These are phyloP conservation scores for Neurospora terricola DNA, from an alignment of 495 filamentous ascomycete genomes.

Conservation along the genomic window DNA sequence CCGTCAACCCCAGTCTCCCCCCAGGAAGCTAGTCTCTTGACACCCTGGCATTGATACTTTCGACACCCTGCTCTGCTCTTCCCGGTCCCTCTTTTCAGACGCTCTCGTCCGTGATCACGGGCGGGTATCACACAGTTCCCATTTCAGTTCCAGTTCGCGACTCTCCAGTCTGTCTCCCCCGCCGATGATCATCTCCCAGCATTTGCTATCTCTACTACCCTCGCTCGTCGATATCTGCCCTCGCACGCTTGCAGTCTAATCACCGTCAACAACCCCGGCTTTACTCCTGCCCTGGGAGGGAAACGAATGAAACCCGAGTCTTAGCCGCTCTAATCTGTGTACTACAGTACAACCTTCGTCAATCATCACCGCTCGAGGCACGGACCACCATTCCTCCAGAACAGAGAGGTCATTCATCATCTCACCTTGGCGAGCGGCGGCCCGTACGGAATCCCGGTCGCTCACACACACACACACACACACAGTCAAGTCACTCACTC, in stretches of 20 bases:
- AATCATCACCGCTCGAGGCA: slow-evolving; percentile 19
- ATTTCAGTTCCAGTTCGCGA: background rate
- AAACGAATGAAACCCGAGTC: slow-evolving; percentile 36
- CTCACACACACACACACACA: background rate
- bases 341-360: slow-evolving; percentile 15
- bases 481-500: background rate
- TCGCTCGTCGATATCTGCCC: background rate
- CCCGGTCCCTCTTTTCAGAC: background rate
- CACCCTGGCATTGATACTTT: background rate
- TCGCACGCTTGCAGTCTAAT: background rate
- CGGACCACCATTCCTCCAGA: slow-evolving; percentile 14
- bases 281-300: background rate
- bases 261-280: background rate
- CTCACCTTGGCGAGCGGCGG: background rate
- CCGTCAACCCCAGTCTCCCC: slow-evolving; percentile 4
- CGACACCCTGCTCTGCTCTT: background rate
- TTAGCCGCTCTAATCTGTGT: slow-evolving; percentile 32
- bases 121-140: background rate
- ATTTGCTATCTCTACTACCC: background rate
- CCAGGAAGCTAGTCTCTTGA: background rate
- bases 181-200: background rate
- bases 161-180: background rate
- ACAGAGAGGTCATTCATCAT: background rate
- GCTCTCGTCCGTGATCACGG: background rate
- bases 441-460: background rate